Conservation (phyloP, 805 yeast genomes). For the Schwanniomyces vanrijiae region DNA sequence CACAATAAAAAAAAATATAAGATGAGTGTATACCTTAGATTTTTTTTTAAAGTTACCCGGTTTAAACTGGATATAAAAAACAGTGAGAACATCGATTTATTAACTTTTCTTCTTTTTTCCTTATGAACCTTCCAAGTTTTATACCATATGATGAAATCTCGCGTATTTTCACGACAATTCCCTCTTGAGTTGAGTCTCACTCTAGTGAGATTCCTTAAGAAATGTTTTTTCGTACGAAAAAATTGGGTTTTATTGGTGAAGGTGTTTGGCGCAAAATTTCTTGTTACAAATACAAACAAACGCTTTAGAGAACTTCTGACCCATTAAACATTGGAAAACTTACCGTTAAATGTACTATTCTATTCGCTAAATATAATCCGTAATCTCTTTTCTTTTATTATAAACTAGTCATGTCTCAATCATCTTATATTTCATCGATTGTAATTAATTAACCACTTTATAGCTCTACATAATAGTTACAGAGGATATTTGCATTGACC, state of each 20-base stretch:
- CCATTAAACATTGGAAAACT: constrained; percentile 15
- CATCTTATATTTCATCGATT: too few relatives aligned
- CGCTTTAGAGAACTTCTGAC: constrained; percentile 48
- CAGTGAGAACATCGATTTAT: not conserved
- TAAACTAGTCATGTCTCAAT: too few relatives aligned
- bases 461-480: too few relatives aligned
- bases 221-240: constrained; percentile 30
- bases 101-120: constrained; percentile 19
- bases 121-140: constrained; percentile 68
- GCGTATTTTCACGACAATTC: constrained; percentile 49
- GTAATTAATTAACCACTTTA: too few relatives aligned
- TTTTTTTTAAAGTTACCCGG: constrained; percentile 11
- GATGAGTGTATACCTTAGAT: constrained; percentile 8
- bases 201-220: constrained; percentile 33
- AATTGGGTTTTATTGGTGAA: constrained; percentile 45
- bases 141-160: constrained; percentile 61
- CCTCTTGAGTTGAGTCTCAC: constrained; percentile 43
- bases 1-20: constrained; percentile 1
- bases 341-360: too few relatives aligned
- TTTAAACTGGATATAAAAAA: constrained; percentile 11
- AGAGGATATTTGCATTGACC: constrained; percentile 6
- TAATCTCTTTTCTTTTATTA: too few relatives aligned
- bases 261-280: constrained; percentile 51
- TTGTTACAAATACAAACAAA: constrained; percentile 43
- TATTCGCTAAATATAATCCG: too few relatives aligned